Base-by-base conservation (phyloP, 192 early-diverging fungal species). In the Coemansia sp. region DNA sequence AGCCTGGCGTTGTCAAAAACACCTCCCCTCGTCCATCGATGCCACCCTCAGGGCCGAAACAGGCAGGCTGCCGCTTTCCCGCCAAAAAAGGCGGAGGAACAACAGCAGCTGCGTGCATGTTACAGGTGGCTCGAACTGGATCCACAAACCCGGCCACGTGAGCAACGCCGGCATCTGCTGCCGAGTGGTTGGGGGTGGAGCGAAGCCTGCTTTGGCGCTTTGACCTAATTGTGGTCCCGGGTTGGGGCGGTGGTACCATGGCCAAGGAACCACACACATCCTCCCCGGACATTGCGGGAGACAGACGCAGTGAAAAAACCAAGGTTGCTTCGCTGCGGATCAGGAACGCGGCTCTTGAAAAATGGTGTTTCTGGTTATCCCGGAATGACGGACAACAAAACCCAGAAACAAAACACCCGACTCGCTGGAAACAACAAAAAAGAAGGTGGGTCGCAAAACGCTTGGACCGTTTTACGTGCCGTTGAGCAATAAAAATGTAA, bases 191-290 rank as follows among this genome's bases (percentile, higher is more conserved):
- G 47, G 47, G 25, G 45, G 18, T 11, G 45, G 18, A 23, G n/a
- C n/a, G 35, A 38, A 38, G n/a, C 11, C 12, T 38, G 11, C 12
- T 10, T 16, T 38, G 35, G 35, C 0, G 2, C 12, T 38, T 44
- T 21, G 42, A 3, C 22, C 47, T n/a, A 28, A 49, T 8, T 19
- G 22, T 25, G 24, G 24, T 25, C 2, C 42, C 14, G 16, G 9
- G 47, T 49, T 49, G 47, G 47, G 47, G 47, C 24, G 47, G 47
- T 49, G 47, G 47, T 49, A 49, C 47, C 47, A 49, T 8, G 10
- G 16, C 45, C 45, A n/a, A 46, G 25, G 47, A 49, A 49, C 25
- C 42, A 19, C 2, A 31, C 30, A 5, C 42, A 18, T 23, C 16
- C 22, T 7, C 2, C 47, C 47, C 47, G 47, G 47, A 49, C 47